These are phyloP conservation scores for Suillus clintonianus DNA, from an alignment of 768 basidiomycete species.

Conservation along the genomic window DNA sequence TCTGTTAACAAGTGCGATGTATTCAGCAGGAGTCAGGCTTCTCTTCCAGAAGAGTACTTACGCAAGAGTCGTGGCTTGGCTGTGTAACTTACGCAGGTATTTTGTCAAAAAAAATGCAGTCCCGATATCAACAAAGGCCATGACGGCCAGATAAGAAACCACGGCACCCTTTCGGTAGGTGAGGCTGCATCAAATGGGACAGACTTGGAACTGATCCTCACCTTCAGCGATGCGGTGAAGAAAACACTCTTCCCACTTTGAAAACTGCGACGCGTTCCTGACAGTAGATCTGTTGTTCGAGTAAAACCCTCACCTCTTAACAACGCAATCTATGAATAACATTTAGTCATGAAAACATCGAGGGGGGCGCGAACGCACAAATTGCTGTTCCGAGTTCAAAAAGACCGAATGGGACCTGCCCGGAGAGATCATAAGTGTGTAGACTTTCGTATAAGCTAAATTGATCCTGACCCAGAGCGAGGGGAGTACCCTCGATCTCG, in stretches of 20 bases:
- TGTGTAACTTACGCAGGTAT: neutral
- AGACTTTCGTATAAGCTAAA: neutral
- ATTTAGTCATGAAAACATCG: neutral
- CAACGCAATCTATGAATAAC: neutral
- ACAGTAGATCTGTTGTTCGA: neutral
- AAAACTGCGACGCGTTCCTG: neutral
- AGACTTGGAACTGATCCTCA: neutral
- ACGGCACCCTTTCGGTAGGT: neutral
- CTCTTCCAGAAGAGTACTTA: neutral
- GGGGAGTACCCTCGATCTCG: neutral
- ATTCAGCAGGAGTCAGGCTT: neutral
- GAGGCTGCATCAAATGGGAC: neutral
- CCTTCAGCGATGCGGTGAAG: neutral
- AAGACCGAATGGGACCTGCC: neutral
- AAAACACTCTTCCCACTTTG: neutral
- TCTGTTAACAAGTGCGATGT: neutral
- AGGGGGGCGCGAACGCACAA: neutral
- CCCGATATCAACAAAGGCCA: neutral
- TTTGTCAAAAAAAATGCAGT: neutral
- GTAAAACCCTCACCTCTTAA: neutral
- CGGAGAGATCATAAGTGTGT: neutral
- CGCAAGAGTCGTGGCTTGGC: neutral
- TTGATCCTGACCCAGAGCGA: slow-evolving; percentile 1
- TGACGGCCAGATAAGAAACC: neutral
- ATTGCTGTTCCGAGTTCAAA: neutral